Conservation (phyloP, 169 alveolate genomes). For the Plasmodium chabaudi region DNA sequence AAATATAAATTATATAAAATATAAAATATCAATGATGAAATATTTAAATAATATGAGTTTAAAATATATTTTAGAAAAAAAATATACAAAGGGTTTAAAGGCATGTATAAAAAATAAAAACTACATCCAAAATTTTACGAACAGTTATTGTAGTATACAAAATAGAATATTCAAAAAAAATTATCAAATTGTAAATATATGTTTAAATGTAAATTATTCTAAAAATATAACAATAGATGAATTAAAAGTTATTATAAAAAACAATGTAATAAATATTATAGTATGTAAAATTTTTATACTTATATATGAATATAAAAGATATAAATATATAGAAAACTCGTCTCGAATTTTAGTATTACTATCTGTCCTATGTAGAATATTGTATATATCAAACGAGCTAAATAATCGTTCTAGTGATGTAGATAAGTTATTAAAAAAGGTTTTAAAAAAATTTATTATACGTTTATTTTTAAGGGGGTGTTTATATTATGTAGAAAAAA, state of each 20-base stretch:
- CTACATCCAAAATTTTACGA: slow-evolving; percentile 30
- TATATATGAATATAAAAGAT: slow-evolving; percentile 39
- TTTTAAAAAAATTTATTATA: slow-evolving; percentile 31
- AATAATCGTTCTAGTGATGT: not conserved
- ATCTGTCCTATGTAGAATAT: slow-evolving; percentile 33
- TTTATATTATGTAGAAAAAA: slow-evolving; percentile 26
- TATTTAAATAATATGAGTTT: slow-evolving; percentile 14
- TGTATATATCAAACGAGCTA: too few species aligned
- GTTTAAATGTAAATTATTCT: slow-evolving; percentile 4
- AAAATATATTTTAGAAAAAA: slow-evolving; percentile 44
- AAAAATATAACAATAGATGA: slow-evolving; percentile 40
- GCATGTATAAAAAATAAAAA: slow-evolving; percentile 30
- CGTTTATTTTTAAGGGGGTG: slow-evolving; percentile 64
- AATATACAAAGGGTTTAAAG: slow-evolving; percentile 51
- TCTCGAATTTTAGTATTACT: slow-evolving; percentile 27
- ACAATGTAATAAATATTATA: slow-evolving; percentile 28
- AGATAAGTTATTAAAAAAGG: not conserved
- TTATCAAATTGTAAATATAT: slow-evolving; percentile 12
- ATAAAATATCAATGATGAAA: slow-evolving; percentile 56
- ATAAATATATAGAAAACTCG: slow-evolving; percentile 60
- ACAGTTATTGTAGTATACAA: slow-evolving; percentile 46
- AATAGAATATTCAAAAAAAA: slow-evolving; percentile 1
- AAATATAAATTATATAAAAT: slow-evolving; percentile 40
- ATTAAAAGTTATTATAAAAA: slow-evolving; percentile 39
- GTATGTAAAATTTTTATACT: slow-evolving; percentile 46